Percentiles rank a stretch among this genome's conserved stretches.
phyloP scores from a whole-genome alignment of 1,284 basidiomycete species.

The Hemileia vastatrix region DNA sequence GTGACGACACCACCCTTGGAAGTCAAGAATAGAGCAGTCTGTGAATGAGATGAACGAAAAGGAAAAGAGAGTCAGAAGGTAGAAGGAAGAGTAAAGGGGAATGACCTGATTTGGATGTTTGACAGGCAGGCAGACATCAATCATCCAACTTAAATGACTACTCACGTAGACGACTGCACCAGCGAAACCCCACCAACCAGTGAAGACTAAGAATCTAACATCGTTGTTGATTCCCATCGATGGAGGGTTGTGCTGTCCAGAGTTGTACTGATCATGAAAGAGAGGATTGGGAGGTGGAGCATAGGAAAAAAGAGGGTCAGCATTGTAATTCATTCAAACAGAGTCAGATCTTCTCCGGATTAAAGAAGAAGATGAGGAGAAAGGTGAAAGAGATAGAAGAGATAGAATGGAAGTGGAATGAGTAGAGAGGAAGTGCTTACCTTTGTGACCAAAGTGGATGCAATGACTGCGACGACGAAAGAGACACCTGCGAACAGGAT shows the following conservation, averaged over 20 bases:
- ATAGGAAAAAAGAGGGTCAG: background rate
- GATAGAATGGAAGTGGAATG: no score
- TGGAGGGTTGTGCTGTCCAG: background rate
- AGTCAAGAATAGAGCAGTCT: no score
- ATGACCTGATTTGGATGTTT: background rate
- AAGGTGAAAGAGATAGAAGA: no score
- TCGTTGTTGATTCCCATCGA: background rate
- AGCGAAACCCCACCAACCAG: conserved; percentile 41
- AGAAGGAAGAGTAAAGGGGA: background rate
- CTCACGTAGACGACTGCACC: conserved; percentile 37
- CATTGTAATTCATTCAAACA: no score
- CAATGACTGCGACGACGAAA: conserved; percentile 40
- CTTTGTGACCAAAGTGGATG: conserved; percentile 33
- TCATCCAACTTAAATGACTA: conserved; percentile 5
- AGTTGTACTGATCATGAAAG: conserved; percentile 27
- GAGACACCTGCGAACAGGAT: conserved; percentile 32
- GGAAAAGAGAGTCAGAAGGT: background rate
- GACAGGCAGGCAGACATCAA: background rate
- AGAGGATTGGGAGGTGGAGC: background rate
- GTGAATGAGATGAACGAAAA: background rate
- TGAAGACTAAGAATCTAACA: conserved; percentile 38
- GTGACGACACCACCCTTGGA: no score
- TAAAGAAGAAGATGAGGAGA: no score
- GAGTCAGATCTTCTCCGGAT: no score
- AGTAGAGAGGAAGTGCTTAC: no score